Evolutionary conservation across 148 eudicot species (phyloP), one percentile per base, ranked within the genome.

Genomic region (Fagopyrum esculentum): DNA sequence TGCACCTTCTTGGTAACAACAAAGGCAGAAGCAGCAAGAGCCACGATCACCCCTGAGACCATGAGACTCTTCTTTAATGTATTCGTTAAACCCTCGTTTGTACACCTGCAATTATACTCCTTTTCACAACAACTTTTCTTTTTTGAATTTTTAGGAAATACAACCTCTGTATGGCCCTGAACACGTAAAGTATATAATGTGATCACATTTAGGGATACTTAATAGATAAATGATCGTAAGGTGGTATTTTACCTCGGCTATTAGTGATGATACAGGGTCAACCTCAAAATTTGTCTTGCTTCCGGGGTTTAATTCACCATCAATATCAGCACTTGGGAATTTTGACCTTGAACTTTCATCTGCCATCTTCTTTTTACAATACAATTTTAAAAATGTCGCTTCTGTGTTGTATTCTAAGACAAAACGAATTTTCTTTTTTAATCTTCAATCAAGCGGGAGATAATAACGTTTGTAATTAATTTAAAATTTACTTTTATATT

Each of bases 1-100:
- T 69, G 73, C 84, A 81, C 72, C 51, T 78, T 82, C 77, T 78
- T 78, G 74, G 77, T 80, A 8, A 83, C 50, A 40, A 73, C 79
- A 56, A 82, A 83, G 29, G 74, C 77, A 9, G 88, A 90, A 43
- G 96, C 98, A 68, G 84, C 89, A 26, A 90, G 78, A 35, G 89
- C 88, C 59, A 93, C 76, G 52, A 87, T 74, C 1, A 89, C 81
- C 44, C 96, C 96, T 0, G 98, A 86, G 52, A 89, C 81, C 9
- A 90, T 84, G 3, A 93, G 66, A 45, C 85, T 81, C 19, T 83
- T 81, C 71, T 87, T 92, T 11, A 90, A 66, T 1, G 82, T 77
- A 73, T 87, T 85, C 71, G 82, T 30, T 4, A 86, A 79, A 74
- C 86, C 88, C 47, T 79, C 76, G 80, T 78, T 84, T 59, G 77